Base-by-base conservation (phyloP, 164 flowering plant genomes). In the Dillenia suffruticosa region DNA sequence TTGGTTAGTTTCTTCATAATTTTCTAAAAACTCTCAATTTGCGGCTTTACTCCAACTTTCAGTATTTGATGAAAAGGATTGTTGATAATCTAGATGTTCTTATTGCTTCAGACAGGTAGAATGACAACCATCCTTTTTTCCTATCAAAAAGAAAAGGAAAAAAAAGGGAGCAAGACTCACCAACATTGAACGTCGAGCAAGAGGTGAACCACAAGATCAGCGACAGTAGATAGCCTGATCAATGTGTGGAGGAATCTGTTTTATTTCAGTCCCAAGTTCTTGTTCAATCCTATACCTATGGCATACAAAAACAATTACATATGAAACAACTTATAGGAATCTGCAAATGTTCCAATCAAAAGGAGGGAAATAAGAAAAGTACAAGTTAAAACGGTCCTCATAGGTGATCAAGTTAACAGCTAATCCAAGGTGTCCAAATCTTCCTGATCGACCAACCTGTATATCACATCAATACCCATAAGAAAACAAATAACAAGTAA, bases 241-340 rank as follows among this genome's bases (percentile, higher is more conserved):
- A 43, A 95, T 92, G 59, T 90, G 94, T 0, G 99, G 96, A 60
- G 99, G 99, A 73, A 95, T 92, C 72, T 90, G 99, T 78, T 92
- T 95, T 46, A 95, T 95, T 76, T 95, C 99, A 63, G 97, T 95
- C 26, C 99, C 99, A 72, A 95, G 90, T 77, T 95, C 99, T 82
- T 95, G 99, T 70, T 95, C 99, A 66, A 92, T 95, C 84, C 94
- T 84, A 74, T 95, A 90, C 85, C 99, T 95, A 84, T 48, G 44
- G 15, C 32, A 44, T 24, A 52, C n/a, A 12, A 8, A 54, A 46
- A 13, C 9, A 58, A 19, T 4, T 6, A 45, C 16, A 51, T 22
- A 46, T 19, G n/a, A 65, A 65, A 4, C 15, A 32, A 32, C 7
- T 32, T 57, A 43, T 9, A 54, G 10, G 9, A 46, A 47, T 12